These are phyloP conservation scores for Pseudozyma pruni DNA, from an alignment of 1,284 basidiomycete genomes.

Conservation along the genomic window DNA sequence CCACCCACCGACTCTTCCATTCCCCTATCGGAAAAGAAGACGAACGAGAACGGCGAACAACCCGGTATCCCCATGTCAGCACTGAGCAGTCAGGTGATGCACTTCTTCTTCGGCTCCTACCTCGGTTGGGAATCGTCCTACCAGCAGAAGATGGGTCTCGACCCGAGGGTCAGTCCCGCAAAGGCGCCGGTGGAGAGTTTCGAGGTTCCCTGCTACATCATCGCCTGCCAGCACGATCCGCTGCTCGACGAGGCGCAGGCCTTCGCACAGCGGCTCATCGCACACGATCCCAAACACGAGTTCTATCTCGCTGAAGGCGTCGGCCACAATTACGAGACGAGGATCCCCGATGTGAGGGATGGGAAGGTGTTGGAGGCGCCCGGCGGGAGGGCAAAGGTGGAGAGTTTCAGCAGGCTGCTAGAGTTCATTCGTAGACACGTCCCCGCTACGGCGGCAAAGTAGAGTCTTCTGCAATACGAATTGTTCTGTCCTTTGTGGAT, in stretches of 20 bases:
- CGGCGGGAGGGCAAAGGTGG: constrained; percentile 28
- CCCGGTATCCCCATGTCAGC: constrained; percentile 31
- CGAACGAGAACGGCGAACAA: constrained; percentile 27
- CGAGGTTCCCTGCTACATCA: constrained; percentile 30
- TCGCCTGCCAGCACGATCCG: constrained; percentile 47
- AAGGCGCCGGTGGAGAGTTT: constrained; percentile 12
- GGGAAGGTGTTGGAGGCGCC: constrained; percentile 6
- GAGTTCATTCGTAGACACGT: constrained; percentile 27
- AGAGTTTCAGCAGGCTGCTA: constrained; percentile 25
- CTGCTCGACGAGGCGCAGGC: constrained; percentile 21
- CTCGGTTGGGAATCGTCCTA: constrained; percentile 14
- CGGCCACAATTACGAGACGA: constrained; percentile 36
- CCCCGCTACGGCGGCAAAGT: background rate
- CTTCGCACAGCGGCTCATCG: constrained; percentile 13
- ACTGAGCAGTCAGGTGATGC: constrained; percentile 23
- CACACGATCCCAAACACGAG: constrained; percentile 10
- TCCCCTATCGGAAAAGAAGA: constrained; percentile 19
- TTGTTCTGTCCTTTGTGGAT: too few species aligned
- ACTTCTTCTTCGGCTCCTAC: constrained; percentile 42
- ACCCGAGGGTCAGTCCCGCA: constrained; percentile 31
- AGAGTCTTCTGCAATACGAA: too few species aligned
- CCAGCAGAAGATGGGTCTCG: constrained; percentile 10
- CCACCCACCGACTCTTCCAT: constrained; percentile 30
- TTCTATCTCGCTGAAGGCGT: constrained; percentile 36
- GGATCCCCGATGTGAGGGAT: constrained; percentile 28